These are phyloP conservation scores for Tricharina praecox DNA, from an alignment of 495 filamentous ascomycete species.

Conservation along the genomic window DNA sequence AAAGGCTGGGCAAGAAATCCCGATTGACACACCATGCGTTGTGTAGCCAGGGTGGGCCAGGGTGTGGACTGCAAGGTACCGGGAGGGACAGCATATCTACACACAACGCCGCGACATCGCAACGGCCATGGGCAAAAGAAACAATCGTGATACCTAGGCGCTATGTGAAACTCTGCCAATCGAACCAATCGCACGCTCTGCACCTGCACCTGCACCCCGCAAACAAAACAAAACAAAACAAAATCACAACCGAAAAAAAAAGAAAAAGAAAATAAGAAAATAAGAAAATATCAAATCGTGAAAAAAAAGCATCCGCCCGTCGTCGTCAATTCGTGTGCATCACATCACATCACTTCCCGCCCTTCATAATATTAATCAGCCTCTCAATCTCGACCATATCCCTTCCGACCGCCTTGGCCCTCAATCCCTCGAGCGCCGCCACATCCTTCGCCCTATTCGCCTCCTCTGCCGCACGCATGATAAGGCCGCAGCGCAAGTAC, in stretches of 20 bases:
- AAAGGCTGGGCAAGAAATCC: too few species aligned
- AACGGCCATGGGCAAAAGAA: too few species aligned
- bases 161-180: too few species aligned
- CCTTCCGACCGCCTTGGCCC: constrained; percentile 12
- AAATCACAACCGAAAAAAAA: not conserved
- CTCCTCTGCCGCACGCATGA: constrained; percentile 81
- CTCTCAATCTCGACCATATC: constrained; percentile 22
- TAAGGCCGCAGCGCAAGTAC: constrained; percentile 91
- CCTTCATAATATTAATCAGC: constrained; percentile 8
- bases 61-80: too few species aligned
- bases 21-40: too few species aligned
- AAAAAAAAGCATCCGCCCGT: not conserved
- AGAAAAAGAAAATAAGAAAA: not conserved
- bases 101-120: too few species aligned
- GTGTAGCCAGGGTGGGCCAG: too few species aligned
- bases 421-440: constrained; percentile 31
- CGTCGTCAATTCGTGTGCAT: too few species aligned
- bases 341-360: not conserved
- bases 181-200: too few species aligned
- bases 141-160: not conserved
- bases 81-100: too few species aligned
- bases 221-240: too few species aligned
- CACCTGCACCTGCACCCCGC: too few species aligned
- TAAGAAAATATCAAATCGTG: not conserved
- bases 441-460: constrained; percentile 67